These are phyloP conservation scores for Pseudogymnoascus sp. DNA, from an alignment of 2,329 filamentous ascomycete species.

Conservation along the genomic window DNA sequence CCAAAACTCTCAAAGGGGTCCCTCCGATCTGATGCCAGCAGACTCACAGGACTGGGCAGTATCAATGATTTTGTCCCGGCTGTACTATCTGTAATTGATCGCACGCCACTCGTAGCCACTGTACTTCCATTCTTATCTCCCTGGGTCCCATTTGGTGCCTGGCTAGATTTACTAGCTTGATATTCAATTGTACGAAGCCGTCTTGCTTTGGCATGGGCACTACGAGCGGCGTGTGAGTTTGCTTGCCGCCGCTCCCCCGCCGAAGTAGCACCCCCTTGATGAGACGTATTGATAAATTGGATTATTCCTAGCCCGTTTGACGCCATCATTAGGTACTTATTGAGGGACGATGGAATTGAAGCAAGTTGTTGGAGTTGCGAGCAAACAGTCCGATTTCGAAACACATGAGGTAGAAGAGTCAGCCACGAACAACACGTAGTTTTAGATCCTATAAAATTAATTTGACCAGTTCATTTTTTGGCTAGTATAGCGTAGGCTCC, in stretches of 20 bases:
- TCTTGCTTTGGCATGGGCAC: slow-evolving; percentile 13
- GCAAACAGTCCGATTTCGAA: background rate
- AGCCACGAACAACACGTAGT: background rate
- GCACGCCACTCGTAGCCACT: background rate
- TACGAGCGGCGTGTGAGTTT: slow-evolving; percentile 15
- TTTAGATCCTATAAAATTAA: background rate
- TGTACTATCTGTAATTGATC: background rate
- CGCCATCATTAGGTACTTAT: background rate
- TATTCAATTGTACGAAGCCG: slow-evolving; percentile 11
- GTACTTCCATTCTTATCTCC: background rate
- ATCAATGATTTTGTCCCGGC: background rate
- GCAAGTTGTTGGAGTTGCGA: background rate
- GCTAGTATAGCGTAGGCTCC: background rate
- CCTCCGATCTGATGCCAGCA: background rate
- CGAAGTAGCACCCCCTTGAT: background rate
- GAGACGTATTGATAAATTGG: background rate
- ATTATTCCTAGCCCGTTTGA: background rate
- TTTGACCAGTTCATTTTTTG: background rate
- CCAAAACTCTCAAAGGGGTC: background rate
- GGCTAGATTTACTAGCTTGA: background rate
- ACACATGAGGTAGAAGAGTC: background rate
- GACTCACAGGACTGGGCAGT: background rate
- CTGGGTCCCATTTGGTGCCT: background rate
- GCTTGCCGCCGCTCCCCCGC: background rate
- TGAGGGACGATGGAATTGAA: background rate